These are phyloP conservation scores for Obba rivulosa DNA, from an alignment of 768 basidiomycete species.

Conservation along the genomic window DNA sequence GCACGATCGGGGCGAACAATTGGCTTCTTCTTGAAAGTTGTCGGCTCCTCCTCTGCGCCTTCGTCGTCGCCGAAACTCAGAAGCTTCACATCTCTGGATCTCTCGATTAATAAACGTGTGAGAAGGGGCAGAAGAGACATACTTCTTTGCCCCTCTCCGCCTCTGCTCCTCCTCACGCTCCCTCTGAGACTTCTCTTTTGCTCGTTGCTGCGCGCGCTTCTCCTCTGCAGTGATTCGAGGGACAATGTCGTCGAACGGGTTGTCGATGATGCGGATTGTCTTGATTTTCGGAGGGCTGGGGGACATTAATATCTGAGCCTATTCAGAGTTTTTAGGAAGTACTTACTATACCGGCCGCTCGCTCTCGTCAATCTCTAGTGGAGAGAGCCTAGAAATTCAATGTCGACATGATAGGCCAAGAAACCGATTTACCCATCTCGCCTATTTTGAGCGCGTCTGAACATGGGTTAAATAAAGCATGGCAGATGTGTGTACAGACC, in stretches of 20 bases:
- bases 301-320: background rate
- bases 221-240: slow-evolving; percentile 96
- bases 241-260: slow-evolving; percentile 93
- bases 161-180: slow-evolving; percentile 75
- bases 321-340: too few relatives aligned
- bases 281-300: slow-evolving; percentile 88
- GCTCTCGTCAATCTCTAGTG: slow-evolving; percentile 62
- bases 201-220: slow-evolving; percentile 76
- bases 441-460: slow-evolving; percentile 90
- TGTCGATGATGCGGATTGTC: slow-evolving; percentile 77
- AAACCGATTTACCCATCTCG: slow-evolving; percentile 60
- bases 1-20: slow-evolving; percentile 81
- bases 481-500: too few relatives aligned
- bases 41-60: slow-evolving; percentile 48
- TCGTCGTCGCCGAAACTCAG: slow-evolving; percentile 82
- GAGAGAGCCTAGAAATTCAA: slow-evolving; percentile 10
- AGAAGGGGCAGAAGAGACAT: background rate
- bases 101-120: background rate
- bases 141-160: slow-evolving; percentile 83
- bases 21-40: slow-evolving; percentile 67
- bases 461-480: background rate
- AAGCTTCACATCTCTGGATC: slow-evolving; percentile 74
- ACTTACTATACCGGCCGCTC: slow-evolving; percentile 80
- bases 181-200: slow-evolving; percentile 66
- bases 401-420: background rate